Evolutionary conservation across 164 flowering plant genomes (phyloP).

Genomic region (Houttuynia cordata): DNA sequence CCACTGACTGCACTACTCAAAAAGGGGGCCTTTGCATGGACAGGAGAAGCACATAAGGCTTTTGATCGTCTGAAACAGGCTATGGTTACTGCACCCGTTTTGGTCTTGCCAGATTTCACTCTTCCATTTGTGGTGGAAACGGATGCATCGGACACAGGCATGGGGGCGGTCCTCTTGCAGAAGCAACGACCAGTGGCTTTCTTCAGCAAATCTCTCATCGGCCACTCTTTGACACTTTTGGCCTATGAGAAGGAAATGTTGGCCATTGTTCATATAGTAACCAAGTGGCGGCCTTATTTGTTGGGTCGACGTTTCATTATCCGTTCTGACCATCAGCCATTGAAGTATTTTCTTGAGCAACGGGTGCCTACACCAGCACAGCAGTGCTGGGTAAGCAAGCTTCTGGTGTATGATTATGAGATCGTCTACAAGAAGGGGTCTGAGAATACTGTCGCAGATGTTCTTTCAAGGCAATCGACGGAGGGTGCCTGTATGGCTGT

Average conservation of each 20-base stretch:
- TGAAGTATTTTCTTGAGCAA: not conserved
- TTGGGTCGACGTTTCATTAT: not conserved
- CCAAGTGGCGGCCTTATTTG: not conserved
- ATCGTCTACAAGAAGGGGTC: not conserved
- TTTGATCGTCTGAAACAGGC: not conserved
- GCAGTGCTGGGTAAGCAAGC: not conserved
- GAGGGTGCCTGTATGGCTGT: no score
- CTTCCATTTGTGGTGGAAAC: not conserved
- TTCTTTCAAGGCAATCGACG: no score
- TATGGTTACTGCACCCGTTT: not conserved
- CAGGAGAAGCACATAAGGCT: not conserved
- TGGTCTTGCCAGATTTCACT: not conserved
- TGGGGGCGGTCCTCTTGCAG: not conserved
- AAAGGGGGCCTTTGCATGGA: not conserved
- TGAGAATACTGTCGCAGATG: not conserved
- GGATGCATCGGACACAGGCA: not conserved
- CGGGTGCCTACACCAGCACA: not conserved
- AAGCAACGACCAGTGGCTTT: not conserved
- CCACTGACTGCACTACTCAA: not conserved
- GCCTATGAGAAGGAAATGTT: constrained; percentile 3
- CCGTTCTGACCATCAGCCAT: not conserved
- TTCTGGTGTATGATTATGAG: not conserved
- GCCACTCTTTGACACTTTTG: not conserved
- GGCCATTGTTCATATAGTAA: not conserved
- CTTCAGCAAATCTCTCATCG: not conserved